phyloP scores from a whole-genome alignment of 225 moss, liverwort and hornwort species.

The Ulota crispa region DNA sequence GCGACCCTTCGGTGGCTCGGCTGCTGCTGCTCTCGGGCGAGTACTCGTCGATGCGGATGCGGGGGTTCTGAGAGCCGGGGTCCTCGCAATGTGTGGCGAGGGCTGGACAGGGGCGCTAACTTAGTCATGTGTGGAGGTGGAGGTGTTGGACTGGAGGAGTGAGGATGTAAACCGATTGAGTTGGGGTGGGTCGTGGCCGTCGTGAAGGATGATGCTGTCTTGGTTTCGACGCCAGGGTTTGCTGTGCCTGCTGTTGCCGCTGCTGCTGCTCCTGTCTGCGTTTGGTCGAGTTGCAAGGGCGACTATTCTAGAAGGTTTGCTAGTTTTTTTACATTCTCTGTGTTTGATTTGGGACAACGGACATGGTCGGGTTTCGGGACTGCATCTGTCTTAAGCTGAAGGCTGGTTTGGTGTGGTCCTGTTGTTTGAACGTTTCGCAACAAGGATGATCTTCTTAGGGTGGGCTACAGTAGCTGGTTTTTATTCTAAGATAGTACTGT shows the following conservation, averaged over 20 bases:
- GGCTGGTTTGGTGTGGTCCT: neutral
- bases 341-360: neutral
- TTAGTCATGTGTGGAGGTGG: neutral
- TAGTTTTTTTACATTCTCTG: neutral
- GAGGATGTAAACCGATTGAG: too few relatives aligned
- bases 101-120: neutral
- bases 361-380: neutral
- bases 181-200: neutral
- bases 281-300: constrained; percentile 3
- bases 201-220: constrained; percentile 17
- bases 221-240: neutral
- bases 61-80: neutral
- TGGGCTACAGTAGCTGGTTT: neutral
- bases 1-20: neutral
- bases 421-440: neutral
- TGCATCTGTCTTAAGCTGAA: neutral
- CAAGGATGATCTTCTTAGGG: neutral
- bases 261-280: constrained; percentile 8
- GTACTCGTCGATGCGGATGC: neutral
- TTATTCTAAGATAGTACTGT: neutral
- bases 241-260: neutral
- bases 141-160: neutral
- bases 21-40: too few relatives aligned
- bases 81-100: too few relatives aligned
- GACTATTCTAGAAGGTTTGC: fast-evolving